Base-by-base conservation (phyloP, 2,329 filamentous ascomycete species). In the Coniochaeta sp. region DNA sequence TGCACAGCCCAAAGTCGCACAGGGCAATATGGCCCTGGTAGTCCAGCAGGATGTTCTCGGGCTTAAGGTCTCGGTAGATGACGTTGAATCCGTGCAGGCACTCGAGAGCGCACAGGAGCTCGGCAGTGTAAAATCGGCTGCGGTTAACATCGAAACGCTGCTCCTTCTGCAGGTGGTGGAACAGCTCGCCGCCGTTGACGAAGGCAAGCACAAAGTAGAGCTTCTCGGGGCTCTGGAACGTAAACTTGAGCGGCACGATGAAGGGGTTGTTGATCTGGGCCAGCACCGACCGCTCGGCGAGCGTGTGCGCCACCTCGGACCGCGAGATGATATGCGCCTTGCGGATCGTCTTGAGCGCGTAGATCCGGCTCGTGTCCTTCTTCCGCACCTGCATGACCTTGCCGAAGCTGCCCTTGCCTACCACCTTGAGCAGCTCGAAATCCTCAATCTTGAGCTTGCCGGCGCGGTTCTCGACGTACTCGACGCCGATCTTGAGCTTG, bases 361-460 rank as follows among this genome's bases (percentile, higher is more conserved):
- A 99, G 69, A 99, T 97, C 64, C 94, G 91, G 67, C 85, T 87
- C 30, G 94, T 99, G 73, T 99, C 92, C 71, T 94, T 94, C 78
- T 99, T 99, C 74, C 88, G 86, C 65, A 99, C 94, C 74, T 97
- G 92, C 91, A 97, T 97, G 68, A 97, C 94, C 75, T 97, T 97
- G 71, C 94, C 94, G 69, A 97, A 97, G 71, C 91, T 96, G 58
- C 94, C 94, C 73, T 96, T 96, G 56, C 94, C 94, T 22, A 99
- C 91, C 7, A 99, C 91, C 76, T 96, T 99, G 68, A 99, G 81
- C 58, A 99, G 78, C 63, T 97, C 91, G 67, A 99, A 99, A 69
- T 97, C 91, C 59, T 96, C 92, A 64, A 99, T 92, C 69, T 90
- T 91, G 61, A 99, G 82, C 67, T 91, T 92, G 62, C 87, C 83